Base-by-base conservation (phyloP, 805 yeast genomes). In the Pichia californica region DNA sequence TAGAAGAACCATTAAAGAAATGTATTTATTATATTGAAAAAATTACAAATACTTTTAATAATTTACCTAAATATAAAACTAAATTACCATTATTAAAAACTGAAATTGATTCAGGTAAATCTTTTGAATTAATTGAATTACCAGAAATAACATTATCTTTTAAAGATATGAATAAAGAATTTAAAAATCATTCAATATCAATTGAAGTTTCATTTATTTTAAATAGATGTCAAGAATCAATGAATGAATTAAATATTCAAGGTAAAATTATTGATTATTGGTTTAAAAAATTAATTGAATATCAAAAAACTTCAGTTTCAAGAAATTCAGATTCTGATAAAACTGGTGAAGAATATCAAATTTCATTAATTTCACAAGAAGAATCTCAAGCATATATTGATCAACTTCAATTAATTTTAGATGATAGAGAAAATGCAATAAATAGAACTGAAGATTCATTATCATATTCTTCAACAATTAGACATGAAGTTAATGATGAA, bases 311-410 rank as follows among this genome's bases (percentile, higher is more conserved):
- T n/a, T 78, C 78, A 0, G 67, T 84, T 7, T 63, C 53, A 1
- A 45, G 40, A 27, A 45, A 48, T 7, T 49, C 44, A 4, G 59
- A 50, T 13, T 50, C 40, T 3, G 60, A 50, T 25, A 54, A 54
- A 3, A 78, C 81, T 41, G 88, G 89, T 13, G 83, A 78, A 39
- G 97, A 88, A 54, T 93, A 89, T 60, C 80, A 77, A 11, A 74
- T 73, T 5, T 80, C 95, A 0, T 66, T 91, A 38, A 76, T 77
- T 33, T 81, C 76, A 37, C 98, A 91, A 59, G 94, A 83, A 45
- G 70, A 74, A 45, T 82, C 82, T 0, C 76, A 77, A 32, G 70
- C 76, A 0, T 71, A 77, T 44, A 64, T 85, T 45, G 77, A 76
- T 40, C 73, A 76, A 16, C 46, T 84, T 7, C 77, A 77, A 43